These are phyloP conservation scores for Amorphotheca resinae DNA, from an alignment of 495 filamentous ascomycete species.

Conservation along the genomic window DNA sequence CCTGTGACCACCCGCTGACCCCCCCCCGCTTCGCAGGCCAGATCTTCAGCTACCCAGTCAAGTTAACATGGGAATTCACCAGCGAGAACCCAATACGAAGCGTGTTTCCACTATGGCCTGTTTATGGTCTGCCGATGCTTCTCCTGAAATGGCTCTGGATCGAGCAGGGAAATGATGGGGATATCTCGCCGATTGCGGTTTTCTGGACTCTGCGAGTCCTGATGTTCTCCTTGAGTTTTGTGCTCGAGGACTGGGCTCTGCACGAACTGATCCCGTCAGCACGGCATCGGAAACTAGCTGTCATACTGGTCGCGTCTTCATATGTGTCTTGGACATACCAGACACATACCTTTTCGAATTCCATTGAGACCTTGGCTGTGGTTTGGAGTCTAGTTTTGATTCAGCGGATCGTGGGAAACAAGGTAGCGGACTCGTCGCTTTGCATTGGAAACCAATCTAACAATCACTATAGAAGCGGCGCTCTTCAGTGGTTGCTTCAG, in stretches of 20 bases:
- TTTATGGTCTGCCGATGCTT: slow-evolving; percentile 86
- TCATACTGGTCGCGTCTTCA: slow-evolving; percentile 78
- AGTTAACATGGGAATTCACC: slow-evolving; percentile 91
- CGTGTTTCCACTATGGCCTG: slow-evolving; percentile 89
- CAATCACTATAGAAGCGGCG: slow-evolving; percentile 43
- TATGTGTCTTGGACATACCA: slow-evolving; percentile 99
- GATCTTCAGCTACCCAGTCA: slow-evolving; percentile 77
- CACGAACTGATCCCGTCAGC: slow-evolving; percentile 74
- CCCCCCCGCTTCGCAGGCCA: slow-evolving; percentile 43
- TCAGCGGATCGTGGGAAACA: slow-evolving; percentile 63
- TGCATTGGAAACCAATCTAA: not conserved
- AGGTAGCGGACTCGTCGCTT: slow-evolving; percentile 36
- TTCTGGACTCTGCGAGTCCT: slow-evolving; percentile 78
- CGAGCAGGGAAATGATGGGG: slow-evolving; percentile 41
- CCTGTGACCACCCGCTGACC: slow-evolving; percentile 14
- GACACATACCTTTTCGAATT: slow-evolving; percentile 97
- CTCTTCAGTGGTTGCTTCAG: slow-evolving; percentile 60
- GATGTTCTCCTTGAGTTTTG: slow-evolving; percentile 92
- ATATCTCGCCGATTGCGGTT: slow-evolving; percentile 56
- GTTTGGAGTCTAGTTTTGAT: slow-evolving; percentile 86
- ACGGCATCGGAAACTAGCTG: slow-evolving; percentile 52
- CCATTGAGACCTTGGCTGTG: slow-evolving; percentile 83
- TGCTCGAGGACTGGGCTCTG: slow-evolving; percentile 93
- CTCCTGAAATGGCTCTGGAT: slow-evolving; percentile 78
- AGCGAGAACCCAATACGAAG: slow-evolving; percentile 75